A percentile compares a stretch with the other conserved stretches of the same genome.
phyloP scores from a whole-genome alignment of 2,329 filamentous ascomycete species.

The Xylariales sp. region DNA sequence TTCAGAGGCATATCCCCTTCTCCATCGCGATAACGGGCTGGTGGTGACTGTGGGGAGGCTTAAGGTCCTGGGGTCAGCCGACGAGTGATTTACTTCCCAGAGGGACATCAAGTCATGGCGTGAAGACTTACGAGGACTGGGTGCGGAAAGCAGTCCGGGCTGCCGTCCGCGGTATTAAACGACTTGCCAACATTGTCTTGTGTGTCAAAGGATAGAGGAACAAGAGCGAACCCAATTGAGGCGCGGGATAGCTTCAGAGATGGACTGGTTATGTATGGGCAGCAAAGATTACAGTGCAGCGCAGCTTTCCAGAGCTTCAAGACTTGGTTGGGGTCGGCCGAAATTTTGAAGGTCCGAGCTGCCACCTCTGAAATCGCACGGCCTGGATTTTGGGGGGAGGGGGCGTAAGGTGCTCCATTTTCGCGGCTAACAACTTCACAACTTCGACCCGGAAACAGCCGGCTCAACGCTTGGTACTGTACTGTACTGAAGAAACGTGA shows the following conservation, averaged over 20 bases:
- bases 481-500: background rate
- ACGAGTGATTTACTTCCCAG: background rate
- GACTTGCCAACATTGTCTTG: constrained; percentile 54
- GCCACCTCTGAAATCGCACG: background rate
- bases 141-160: constrained; percentile 51
- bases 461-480: background rate
- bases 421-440: too few relatives aligned
- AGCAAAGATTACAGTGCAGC: too few relatives aligned
- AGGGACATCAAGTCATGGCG: constrained; percentile 7
- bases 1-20: constrained; percentile 54
- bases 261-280: too few relatives aligned
- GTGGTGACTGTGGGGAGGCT: constrained; percentile 45
- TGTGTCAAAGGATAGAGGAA: constrained; percentile 16
- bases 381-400: too few relatives aligned
- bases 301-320: constrained; percentile 4
- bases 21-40: constrained; percentile 47
- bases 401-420: too few relatives aligned
- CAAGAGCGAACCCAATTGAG: background rate
- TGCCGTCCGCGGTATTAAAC: constrained; percentile 55
- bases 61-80: constrained; percentile 3
- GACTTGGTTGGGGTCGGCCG: constrained; percentile 8
- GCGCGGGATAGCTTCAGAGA: constrained; percentile 3
- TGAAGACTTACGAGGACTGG: constrained; percentile 48
- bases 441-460: constrained; percentile 9
- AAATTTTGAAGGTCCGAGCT: constrained; percentile 18